These are phyloP conservation scores for Chrysosphaeria jannelii DNA, from an alignment of 2,329 filamentous ascomycete species.

Conservation along the genomic window DNA sequence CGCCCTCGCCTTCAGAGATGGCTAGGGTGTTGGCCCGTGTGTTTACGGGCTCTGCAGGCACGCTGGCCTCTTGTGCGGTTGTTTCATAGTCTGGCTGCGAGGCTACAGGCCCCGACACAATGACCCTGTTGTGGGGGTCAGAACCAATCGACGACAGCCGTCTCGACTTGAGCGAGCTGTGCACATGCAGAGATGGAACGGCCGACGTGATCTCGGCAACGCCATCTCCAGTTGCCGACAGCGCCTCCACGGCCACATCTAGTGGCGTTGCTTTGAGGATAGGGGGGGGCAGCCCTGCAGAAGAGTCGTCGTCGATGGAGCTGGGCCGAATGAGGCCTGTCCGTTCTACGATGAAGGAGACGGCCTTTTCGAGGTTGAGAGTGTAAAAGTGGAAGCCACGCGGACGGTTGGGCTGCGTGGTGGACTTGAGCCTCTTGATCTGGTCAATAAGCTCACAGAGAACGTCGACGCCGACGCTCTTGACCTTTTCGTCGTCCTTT, in stretches of 20 bases:
- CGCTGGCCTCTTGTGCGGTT: slow-evolving; percentile 43
- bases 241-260: too few relatives aligned
- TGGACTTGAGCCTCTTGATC: slow-evolving; percentile 31
- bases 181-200: slow-evolving; percentile 18
- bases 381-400: slow-evolving; percentile 94
- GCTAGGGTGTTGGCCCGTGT: slow-evolving; percentile 60
- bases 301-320: slow-evolving; percentile 13
- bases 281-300: too few relatives aligned
- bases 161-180: slow-evolving; percentile 14
- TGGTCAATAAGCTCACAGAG: slow-evolving; percentile 57
- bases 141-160: slow-evolving; percentile 56
- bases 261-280: too few relatives aligned
- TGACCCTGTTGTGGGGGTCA: slow-evolving; percentile 63
- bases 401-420: slow-evolving; percentile 18
- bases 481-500: slow-evolving; percentile 55
- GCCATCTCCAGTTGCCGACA: slow-evolving; percentile 15
- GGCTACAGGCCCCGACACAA: slow-evolving; percentile 34
- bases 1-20: slow-evolving; percentile 79
- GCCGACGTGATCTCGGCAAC: slow-evolving; percentile 16
- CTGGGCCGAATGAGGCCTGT: slow-evolving; percentile 46
- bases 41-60: slow-evolving; percentile 46
- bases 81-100: slow-evolving; percentile 37
- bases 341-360: slow-evolving; percentile 72
- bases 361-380: slow-evolving; percentile 81
- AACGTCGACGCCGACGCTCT: slow-evolving; percentile 53